Conservation (phyloP, 2,329 filamentous ascomycete genomes). For the Cercospora nicotianae region DNA sequence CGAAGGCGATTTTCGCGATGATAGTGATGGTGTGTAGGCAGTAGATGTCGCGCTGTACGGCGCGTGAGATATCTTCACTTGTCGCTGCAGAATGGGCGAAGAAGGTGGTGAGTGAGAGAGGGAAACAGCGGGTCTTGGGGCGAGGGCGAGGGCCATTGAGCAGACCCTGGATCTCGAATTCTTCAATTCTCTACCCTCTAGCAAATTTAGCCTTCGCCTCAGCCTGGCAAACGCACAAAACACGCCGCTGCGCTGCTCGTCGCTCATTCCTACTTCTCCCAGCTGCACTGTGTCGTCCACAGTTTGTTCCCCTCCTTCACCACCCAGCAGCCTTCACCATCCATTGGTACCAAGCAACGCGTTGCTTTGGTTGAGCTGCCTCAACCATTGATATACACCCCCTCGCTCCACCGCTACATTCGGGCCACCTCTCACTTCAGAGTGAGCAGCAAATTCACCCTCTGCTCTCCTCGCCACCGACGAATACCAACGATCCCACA, state of each 20-base stretch:
- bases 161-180: conserved; percentile 1
- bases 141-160: neutral
- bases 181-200: neutral
- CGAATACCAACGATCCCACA: neutral
- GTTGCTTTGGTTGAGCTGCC: neutral
- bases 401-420: conserved; percentile 3
- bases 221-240: neutral
- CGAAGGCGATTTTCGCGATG: neutral
- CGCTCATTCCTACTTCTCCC: neutral
- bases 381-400: neutral
- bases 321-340: neutral
- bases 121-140: neutral
- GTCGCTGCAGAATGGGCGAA: neutral
- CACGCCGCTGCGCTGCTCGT: neutral
- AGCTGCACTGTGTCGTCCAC: neutral
- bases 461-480: neutral
- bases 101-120: neutral
- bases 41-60: neutral
- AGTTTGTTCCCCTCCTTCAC: neutral
- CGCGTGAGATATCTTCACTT: neutral
- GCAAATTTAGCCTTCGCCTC: neutral
- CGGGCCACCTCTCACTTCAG: neutral
- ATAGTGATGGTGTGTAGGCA: neutral
- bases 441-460: neutral
- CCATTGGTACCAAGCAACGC: neutral